phyloP scores from a whole-genome alignment of 257 asterid genomes.

The Solanum sitiens region DNA sequence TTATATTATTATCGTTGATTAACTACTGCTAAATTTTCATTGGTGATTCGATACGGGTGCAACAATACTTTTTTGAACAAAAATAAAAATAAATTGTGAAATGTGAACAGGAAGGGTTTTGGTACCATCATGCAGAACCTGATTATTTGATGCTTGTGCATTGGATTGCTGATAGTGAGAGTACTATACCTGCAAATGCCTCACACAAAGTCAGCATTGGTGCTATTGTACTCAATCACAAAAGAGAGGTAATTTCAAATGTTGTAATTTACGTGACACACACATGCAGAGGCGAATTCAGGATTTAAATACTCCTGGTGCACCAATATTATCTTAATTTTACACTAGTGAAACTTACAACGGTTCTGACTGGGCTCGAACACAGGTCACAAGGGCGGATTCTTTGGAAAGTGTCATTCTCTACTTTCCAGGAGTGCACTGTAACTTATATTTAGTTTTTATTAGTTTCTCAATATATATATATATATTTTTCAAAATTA shows the following conservation, averaged over 20 bases:
- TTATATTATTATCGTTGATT: background rate
- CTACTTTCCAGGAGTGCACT: too few species aligned
- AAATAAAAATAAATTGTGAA: background rate
- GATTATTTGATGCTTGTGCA: conserved; percentile 61
- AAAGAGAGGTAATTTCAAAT: conserved; percentile 43
- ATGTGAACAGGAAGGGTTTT: conserved; percentile 57
- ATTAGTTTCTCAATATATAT: too few species aligned
- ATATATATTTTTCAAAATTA: too few species aligned
- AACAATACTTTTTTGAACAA: background rate
- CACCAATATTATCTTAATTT: too few species aligned
- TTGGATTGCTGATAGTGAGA: conserved; percentile 50
- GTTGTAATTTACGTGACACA: background rate
- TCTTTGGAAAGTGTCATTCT: too few species aligned
- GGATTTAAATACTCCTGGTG: too few species aligned
- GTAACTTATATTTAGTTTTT: too few species aligned
- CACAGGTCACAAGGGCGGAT: too few species aligned
- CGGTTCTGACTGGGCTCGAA: too few species aligned
- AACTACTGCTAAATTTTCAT: background rate
- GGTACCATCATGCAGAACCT: conserved; percentile 80
- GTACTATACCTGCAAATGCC: conserved; percentile 63
- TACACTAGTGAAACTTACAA: too few species aligned
- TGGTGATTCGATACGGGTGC: background rate
- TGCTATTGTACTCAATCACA: conserved; percentile 57
- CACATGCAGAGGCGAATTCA: too few species aligned
- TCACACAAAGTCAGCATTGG: conserved; percentile 63